phyloP scores from a whole-genome alignment of 1,139 yeast genomes.

The Lodderomyces beijingensis region DNA sequence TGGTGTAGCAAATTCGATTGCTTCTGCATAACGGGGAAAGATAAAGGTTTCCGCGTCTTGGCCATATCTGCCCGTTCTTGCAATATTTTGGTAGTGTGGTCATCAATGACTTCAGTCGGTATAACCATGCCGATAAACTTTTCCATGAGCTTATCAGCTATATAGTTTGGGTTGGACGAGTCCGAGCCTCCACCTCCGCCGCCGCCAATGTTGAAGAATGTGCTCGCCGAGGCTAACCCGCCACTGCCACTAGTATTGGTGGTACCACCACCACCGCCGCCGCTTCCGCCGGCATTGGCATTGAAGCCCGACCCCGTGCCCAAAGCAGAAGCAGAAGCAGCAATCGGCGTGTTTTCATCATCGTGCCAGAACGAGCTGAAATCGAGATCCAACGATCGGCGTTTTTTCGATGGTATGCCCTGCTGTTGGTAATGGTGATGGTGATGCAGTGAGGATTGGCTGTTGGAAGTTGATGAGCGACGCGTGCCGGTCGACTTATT shows the following conservation, averaged over 20 bases:
- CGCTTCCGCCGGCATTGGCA: not conserved
- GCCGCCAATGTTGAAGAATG: constrained; percentile 3
- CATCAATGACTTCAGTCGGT: constrained; percentile 52
- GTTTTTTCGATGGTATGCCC: no score
- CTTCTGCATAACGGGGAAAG: constrained; percentile 64
- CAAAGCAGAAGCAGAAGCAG: constrained; percentile 2
- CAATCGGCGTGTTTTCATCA: constrained; percentile 1
- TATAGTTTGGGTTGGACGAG: constrained; percentile 18
- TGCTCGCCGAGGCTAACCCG: not conserved
- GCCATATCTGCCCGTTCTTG: constrained; percentile 55
- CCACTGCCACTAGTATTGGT: constrained; percentile 1
- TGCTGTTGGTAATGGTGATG: no score
- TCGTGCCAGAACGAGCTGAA: constrained; percentile 16
- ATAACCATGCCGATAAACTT: constrained; percentile 64
- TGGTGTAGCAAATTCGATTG: constrained; percentile 66
- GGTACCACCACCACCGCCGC: not conserved
- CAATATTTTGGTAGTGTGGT: constrained; percentile 31
- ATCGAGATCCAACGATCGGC: constrained; percentile 14
- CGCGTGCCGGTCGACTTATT: no score
- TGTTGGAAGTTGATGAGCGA: no score
- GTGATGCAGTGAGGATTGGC: no score
- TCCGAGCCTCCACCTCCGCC: no score
- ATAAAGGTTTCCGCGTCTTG: constrained; percentile 61
- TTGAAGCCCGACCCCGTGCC: constrained; percentile 1
- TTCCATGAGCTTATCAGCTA: constrained; percentile 70